Evolutionary conservation across 768 basidiomycete genomes (phyloP), one percentile per base, ranked within the genome.

Genomic region (Kwoniella newhampshirensis): DNA sequence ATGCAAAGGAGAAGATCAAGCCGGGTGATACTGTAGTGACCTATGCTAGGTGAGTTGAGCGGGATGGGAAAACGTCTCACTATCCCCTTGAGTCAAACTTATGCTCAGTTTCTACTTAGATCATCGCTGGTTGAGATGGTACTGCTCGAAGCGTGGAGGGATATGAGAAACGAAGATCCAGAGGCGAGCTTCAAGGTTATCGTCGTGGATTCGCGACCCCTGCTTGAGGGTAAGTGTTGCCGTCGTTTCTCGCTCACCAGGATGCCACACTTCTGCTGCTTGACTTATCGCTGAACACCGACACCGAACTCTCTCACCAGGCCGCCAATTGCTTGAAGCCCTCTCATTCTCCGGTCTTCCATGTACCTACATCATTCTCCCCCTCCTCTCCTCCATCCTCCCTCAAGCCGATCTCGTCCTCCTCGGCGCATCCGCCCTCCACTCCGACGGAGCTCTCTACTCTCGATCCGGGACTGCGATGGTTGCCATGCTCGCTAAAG

Each of bases 101-200:
- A 7, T 13, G 28, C 55, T 39, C 5, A 46, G 36, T 5, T 18
- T 46, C 17, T 15, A 5, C 30, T 4, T 55, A 94, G 93, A 76
- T 97, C 93, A 15, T 97, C 93, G 0, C 85, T 97, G 0, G 91
- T 98, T 3, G 91, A 98, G 75, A 88, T 90, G 67, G 86, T 91
- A 5, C 71, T 99, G 2, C 77, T 97, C 5, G 81, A 83, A 49
- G 90, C 93, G 7, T 74, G 71, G 71, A 51, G 48, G 27, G 52
- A 60, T 26, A 73, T 76, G 72, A 58, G 65, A n/a, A 61, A 60
- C 20, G 51, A 51, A 17, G 67, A 73, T 9, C 85, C 88, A 68
- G 78, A 81, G 47, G 82, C 82, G 17, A 87, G 87, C 7, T 96
- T 99, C 73, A 89, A 88, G 0, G 93, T 96, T 17, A 85, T 97